Evolutionary conservation across 2,329 filamentous ascomycete genomes (phyloP).

Genomic region (Ophiognomonia clavigignenti-juglandacearum): DNA sequence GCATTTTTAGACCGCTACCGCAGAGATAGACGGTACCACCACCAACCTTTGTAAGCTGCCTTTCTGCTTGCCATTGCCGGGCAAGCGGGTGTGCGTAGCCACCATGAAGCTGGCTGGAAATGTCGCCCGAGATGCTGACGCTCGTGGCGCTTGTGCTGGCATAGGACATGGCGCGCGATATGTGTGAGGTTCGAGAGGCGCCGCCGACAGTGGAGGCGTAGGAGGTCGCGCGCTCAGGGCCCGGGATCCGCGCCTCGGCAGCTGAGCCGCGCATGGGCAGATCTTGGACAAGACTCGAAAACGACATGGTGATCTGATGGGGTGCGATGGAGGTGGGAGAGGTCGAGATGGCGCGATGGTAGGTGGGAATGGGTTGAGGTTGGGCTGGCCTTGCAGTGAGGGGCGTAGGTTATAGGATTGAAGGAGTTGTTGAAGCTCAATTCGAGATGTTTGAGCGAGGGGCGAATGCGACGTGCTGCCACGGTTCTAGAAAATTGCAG

Average conservation of each 20-base stretch:
- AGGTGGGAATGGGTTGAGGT: not conserved
- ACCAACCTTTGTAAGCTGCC: conserved; percentile 74
- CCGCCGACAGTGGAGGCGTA: conserved; percentile 43
- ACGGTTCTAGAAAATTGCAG: conserved; percentile 5
- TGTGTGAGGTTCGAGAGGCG: conserved; percentile 54
- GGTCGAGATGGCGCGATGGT: not conserved
- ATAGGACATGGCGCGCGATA: conserved; percentile 62
- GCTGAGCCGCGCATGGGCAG: conserved; percentile 53
- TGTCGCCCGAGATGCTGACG: conserved; percentile 68
- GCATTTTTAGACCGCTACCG: not conserved
- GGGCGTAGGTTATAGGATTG: not conserved
- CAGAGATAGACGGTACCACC: not conserved
- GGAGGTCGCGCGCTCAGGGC: conserved; percentile 36
- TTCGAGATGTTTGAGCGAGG: no score
- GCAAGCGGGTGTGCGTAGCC: conserved; percentile 78
- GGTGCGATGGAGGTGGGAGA: not conserved
- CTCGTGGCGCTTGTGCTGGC: conserved; percentile 63
- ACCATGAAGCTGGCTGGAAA: conserved; percentile 77
- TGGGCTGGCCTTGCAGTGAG: no score
- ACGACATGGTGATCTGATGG: conserved; percentile 47
- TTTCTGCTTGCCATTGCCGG: conserved; percentile 77
- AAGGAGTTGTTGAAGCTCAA: not conserved
- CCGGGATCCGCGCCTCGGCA: conserved; percentile 35
- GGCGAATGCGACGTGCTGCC: no score
- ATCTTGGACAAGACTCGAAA: conserved; percentile 64